Evolutionary conservation across 2,329 filamentous ascomycete genomes (phyloP).

Genomic region (Bipolaris sorokiniana): DNA sequence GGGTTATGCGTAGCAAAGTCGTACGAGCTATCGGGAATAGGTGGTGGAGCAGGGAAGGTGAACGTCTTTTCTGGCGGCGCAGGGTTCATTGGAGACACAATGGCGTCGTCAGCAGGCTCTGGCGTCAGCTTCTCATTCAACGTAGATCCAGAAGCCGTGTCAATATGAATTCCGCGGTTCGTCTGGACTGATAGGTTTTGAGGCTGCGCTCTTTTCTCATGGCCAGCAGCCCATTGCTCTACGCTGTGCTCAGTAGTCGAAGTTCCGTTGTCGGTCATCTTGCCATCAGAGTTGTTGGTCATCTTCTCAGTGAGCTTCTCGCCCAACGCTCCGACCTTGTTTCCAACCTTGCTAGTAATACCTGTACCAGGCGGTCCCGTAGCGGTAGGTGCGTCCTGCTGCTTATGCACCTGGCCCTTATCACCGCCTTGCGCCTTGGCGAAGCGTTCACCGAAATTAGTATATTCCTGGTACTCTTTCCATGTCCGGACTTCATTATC

Average conservation of each 20-base stretch:
- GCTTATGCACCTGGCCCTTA: conserved; percentile 59
- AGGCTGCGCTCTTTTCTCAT: conserved; percentile 37
- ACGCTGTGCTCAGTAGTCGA: conserved; percentile 26
- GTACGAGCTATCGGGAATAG: conserved; percentile 31
- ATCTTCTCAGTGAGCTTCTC: conserved; percentile 44
- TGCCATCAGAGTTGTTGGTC: conserved; percentile 27
- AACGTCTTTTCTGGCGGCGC: conserved; percentile 31
- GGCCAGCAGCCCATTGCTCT: conserved; percentile 50
- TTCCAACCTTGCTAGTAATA: conserved; percentile 34
- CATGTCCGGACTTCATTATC: conserved; percentile 93
- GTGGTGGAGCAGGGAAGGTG: conserved; percentile 43
- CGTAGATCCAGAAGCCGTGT: conserved; percentile 25
- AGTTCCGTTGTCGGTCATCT: conserved; percentile 13
- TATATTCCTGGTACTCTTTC: conserved; percentile 89
- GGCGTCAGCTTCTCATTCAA: conserved; percentile 45
- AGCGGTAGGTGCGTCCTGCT: conserved; percentile 56
- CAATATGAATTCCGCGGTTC: conserved; percentile 24
- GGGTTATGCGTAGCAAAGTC: conserved; percentile 18
- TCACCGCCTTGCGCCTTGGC: conserved; percentile 65
- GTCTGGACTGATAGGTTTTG: conserved; percentile 13
- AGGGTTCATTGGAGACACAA: conserved; percentile 39
- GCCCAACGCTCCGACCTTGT: conserved; percentile 32
- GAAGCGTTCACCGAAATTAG: conserved; percentile 78
- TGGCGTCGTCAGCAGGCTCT: conserved; percentile 35
- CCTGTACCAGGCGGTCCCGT: conserved; percentile 57